phyloP scores from a whole-genome alignment of 2,329 filamentous ascomycete genomes.

The Fusarium sulawesiense region DNA sequence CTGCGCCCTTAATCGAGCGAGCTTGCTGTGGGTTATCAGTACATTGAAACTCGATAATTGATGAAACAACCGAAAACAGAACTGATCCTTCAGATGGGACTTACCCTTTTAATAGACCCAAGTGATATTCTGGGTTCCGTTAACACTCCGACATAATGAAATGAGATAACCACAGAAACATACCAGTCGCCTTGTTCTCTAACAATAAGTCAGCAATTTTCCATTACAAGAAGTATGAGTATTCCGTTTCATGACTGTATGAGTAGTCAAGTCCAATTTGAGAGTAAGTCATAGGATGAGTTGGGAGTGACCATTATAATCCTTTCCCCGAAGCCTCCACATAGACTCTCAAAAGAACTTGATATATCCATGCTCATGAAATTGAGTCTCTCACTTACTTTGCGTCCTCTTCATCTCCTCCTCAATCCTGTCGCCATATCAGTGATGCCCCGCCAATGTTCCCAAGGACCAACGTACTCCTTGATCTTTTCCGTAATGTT shows the following conservation, averaged over 20 bases:
- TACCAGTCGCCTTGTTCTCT: conserved; percentile 99
- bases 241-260: background rate
- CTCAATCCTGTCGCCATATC: conserved; percentile 80
- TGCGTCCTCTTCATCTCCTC: conserved; percentile 99
- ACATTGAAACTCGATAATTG: too few relatives aligned
- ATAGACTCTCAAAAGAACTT: background rate
- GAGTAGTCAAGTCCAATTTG: background rate
- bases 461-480: conserved; percentile 71
- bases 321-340: background rate
- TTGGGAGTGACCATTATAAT: background rate
- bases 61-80: background rate
- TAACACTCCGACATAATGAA: conserved; percentile 17
- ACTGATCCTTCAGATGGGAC: conserved; percentile 29
- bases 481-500: conserved; percentile 99
- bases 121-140: conserved; percentile 83
- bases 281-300: background rate
- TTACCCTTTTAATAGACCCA: conserved; percentile 96
- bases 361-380: too few relatives aligned
- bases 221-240: background rate
- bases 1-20: conserved; percentile 92
- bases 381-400: conserved; percentile 69
- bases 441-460: conserved; percentile 33
- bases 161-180: conserved; percentile 48
- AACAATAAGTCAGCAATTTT: conserved; percentile 13
- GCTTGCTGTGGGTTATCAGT: conserved; percentile 73